These are phyloP conservation scores for Phialophora expanda DNA, from an alignment of 2,329 filamentous ascomycete species.

Conservation along the genomic window DNA sequence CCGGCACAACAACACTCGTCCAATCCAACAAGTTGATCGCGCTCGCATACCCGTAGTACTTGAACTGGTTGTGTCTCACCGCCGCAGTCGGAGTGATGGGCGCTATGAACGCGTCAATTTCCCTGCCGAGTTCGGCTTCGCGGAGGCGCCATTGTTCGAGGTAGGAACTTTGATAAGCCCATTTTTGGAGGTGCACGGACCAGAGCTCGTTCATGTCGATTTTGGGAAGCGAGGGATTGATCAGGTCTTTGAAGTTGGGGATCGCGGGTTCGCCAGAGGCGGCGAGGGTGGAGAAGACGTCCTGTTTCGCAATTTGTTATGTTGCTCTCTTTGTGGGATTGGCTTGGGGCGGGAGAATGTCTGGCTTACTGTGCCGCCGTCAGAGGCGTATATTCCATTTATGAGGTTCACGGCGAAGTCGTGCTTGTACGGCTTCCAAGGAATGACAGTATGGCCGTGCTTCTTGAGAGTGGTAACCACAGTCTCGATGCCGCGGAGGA, in stretches of 20 bases:
- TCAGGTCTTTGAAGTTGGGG: too few relatives aligned
- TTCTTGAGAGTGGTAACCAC: too few relatives aligned
- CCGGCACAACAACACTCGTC: conserved; percentile 66
- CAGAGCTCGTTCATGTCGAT: neutral
- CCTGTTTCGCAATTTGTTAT: too few relatives aligned
- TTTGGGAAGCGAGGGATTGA: neutral
- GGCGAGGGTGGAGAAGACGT: too few relatives aligned
- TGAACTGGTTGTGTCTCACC: neutral
- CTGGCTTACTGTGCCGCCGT: neutral
- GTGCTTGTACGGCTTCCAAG: neutral
- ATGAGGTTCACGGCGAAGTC: neutral
- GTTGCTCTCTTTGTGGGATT: too few relatives aligned
- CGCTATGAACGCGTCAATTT: neutral
- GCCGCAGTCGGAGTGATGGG: neutral
- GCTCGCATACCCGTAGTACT: conserved; percentile 28
- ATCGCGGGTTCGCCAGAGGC: too few relatives aligned
- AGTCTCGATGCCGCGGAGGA: too few relatives aligned
- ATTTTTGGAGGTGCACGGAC: conserved; percentile 5
- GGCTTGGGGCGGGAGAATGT: too few relatives aligned
- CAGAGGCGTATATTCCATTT: neutral
- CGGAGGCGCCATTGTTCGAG: conserved; percentile 31
- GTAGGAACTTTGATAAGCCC: conserved; percentile 23
- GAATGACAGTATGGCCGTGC: too few relatives aligned
- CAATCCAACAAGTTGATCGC: conserved; percentile 73
- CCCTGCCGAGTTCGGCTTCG: neutral